Conservation (phyloP, 164 flowering plant genomes). For the Magnolia kwangsiensis region DNA sequence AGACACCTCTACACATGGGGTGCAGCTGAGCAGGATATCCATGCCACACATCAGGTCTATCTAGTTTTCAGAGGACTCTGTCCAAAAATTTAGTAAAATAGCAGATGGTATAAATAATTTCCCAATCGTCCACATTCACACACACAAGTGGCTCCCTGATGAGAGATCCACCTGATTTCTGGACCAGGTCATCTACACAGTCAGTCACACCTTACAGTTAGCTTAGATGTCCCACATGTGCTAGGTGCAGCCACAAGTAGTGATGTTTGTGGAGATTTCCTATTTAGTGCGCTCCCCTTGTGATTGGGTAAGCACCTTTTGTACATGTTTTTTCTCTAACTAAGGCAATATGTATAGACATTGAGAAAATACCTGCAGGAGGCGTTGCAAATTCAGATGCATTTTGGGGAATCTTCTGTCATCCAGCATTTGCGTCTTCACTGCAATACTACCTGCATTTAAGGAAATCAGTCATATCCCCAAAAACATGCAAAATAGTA, state of each 20-base stretch:
- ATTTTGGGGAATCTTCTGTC: slow-evolving; percentile 94
- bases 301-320: not conserved
- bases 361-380: slow-evolving; percentile 66
- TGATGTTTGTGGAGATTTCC: not conserved
- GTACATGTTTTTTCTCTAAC: not conserved
- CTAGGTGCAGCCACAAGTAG: not conserved
- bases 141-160: too few relatives aligned
- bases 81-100: not conserved
- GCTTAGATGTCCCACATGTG: too few relatives aligned
- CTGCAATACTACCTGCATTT: slow-evolving; percentile 70
- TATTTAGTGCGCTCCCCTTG: not conserved
- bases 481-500: not conserved
- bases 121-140: too few relatives aligned
- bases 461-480: not conserved
- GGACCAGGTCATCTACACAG: not conserved
- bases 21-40: not conserved
- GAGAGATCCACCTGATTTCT: not conserved
- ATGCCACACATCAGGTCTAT: not conserved
- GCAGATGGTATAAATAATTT: too few relatives aligned
- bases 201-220: too few relatives aligned
- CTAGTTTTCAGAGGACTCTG: not conserved
- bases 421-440: slow-evolving; percentile 92
- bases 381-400: slow-evolving; percentile 91
- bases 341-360: not conserved
- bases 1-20: not conserved